Base-by-base conservation (phyloP, 1,139 yeast genomes). In the Sugiyamaella pinicola region DNA sequence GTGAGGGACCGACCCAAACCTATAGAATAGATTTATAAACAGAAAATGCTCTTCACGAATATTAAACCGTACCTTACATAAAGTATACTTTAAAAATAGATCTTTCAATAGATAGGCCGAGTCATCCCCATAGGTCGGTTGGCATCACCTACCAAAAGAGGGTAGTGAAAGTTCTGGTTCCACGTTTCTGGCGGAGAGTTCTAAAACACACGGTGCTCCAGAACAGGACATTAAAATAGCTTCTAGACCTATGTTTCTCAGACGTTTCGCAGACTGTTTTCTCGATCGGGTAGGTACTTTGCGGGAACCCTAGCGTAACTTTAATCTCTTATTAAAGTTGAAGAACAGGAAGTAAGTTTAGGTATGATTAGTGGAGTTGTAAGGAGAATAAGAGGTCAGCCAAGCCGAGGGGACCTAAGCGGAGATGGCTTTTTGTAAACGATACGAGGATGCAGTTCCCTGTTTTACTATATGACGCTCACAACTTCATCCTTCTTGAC, bases 221-320 rank as follows among this genome's bases (percentile, higher is more conserved):
- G n/a, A n/a, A n/a, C n/a, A n/a, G n/a, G n/a, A n/a, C n/a, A n/a
- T n/a, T n/a, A n/a, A n/a, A n/a, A n/a, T n/a, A n/a, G n/a, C n/a
- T n/a, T n/a, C n/a, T n/a, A n/a, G n/a, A n/a, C n/a, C n/a, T n/a
- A n/a, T n/a, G n/a, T n/a, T n/a, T n/a, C n/a, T n/a, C n/a, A n/a
- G n/a, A n/a, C n/a, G n/a, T n/a, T n/a, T n/a, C n/a, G n/a, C n/a
- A n/a, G 31, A 26, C 31, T 31, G 3, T 2, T 21, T 40, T 2
- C 26, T 15, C 12, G n/a, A 40, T 15, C 44, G 44, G 44, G 34
- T 40, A 24, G 26, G 34, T 15, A 26, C 33, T 40, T 8, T 3
- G 33, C 44, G 13, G 44, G 29, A 40, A 28, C 44, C 44, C 28
- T 26, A 40, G 44, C 41, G 26, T n/a, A 37, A 37, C 15, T n/a